A percentile compares a stretch with the other conserved stretches of the same genome.
These are phyloP conservation scores for Backusella westeae DNA, from an alignment of 192 early-diverging fungal species.

Conservation along the genomic window DNA sequence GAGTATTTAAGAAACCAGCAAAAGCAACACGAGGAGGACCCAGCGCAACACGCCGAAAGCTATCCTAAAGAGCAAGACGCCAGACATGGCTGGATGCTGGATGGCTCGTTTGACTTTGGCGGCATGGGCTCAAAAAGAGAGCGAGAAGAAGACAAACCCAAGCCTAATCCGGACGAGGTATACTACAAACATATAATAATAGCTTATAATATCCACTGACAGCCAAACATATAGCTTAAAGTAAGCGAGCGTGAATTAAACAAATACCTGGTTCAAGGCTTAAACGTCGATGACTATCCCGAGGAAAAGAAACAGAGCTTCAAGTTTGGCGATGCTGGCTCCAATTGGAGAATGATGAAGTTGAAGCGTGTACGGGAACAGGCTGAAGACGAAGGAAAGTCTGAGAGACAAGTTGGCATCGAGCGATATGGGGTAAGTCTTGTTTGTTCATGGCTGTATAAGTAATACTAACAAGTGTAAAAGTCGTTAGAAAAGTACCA, in stretches of 20 bases:
- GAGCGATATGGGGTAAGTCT: slow-evolving; percentile 68
- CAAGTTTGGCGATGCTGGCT: slow-evolving; percentile 54
- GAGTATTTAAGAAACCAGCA: slow-evolving; percentile 3
- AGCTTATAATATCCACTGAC: neutral
- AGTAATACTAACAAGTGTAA: neutral
- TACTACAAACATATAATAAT: neutral
- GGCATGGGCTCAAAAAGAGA: slow-evolving; percentile 37
- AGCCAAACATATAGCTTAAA: slow-evolving; percentile 20
- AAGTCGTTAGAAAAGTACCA: slow-evolving; percentile 65
- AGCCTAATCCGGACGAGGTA: slow-evolving; percentile 44
- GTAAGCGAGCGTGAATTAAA: slow-evolving; percentile 46
- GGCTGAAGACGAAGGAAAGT: slow-evolving; percentile 62
- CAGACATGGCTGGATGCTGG: slow-evolving; percentile 35
- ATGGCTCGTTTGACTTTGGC: slow-evolving; percentile 40
- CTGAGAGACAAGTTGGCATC: slow-evolving; percentile 62
- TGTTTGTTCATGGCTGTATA: neutral
- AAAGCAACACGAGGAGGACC: neutral
- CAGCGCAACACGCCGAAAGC: neutral
- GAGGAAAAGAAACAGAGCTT: slow-evolving; percentile 37
- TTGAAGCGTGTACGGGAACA: slow-evolving; percentile 64
- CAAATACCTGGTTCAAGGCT: slow-evolving; percentile 37
- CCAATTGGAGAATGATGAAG: slow-evolving; percentile 81
- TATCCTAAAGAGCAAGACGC: slow-evolving; percentile 6
- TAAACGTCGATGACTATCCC: slow-evolving; percentile 40
- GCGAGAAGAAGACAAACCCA: slow-evolving; percentile 39